Evolutionary conservation across 345 rosid species (phyloP).

Genomic region (Zanthoxylum bungeanum): DNA sequence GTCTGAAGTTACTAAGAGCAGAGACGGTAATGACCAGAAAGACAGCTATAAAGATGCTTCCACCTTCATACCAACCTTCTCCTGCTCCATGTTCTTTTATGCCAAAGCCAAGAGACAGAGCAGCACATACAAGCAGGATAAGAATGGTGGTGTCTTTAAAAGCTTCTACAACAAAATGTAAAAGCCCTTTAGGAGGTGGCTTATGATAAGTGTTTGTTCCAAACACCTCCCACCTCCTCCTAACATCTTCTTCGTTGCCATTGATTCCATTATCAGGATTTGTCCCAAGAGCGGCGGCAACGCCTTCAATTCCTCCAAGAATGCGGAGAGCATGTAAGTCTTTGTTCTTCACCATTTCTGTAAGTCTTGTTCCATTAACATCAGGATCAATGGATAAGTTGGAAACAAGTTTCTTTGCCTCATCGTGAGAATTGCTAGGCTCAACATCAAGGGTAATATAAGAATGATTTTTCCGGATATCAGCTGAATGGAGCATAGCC

Average conservation of each 20-base stretch:
- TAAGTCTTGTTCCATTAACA: constrained; percentile 31
- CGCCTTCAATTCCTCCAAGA: constrained; percentile 51
- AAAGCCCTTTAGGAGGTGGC: constrained; percentile 61
- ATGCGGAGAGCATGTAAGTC: constrained; percentile 28
- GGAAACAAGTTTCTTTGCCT: constrained; percentile 19
- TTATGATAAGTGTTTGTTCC: constrained; percentile 58
- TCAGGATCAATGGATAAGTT: constrained; percentile 23
- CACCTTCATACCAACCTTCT: constrained; percentile 70
- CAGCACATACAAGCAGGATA: constrained; percentile 47
- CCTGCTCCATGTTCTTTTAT: constrained; percentile 44
- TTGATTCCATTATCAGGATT: constrained; percentile 42
- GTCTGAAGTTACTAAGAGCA: constrained; percentile 48
- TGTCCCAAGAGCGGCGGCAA: constrained; percentile 51
- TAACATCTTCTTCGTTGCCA: constrained; percentile 36
- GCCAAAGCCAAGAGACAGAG: constrained; percentile 45
- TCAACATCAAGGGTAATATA: constrained; percentile 30
- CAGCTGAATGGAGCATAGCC: constrained; percentile 40
- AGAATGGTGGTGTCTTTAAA: constrained; percentile 58
- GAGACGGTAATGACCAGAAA: constrained; percentile 47
- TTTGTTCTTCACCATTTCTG: constrained; percentile 40
- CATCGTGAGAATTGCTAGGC: constrained; percentile 20
- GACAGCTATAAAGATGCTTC: constrained; percentile 50
- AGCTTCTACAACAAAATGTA: constrained; percentile 53
- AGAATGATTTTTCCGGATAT: constrained; percentile 20
- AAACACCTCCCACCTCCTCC: constrained; percentile 33